Evolutionary conservation across 805 yeast genomes (phyloP).

Genomic region (Suhomyces prunicola): DNA sequence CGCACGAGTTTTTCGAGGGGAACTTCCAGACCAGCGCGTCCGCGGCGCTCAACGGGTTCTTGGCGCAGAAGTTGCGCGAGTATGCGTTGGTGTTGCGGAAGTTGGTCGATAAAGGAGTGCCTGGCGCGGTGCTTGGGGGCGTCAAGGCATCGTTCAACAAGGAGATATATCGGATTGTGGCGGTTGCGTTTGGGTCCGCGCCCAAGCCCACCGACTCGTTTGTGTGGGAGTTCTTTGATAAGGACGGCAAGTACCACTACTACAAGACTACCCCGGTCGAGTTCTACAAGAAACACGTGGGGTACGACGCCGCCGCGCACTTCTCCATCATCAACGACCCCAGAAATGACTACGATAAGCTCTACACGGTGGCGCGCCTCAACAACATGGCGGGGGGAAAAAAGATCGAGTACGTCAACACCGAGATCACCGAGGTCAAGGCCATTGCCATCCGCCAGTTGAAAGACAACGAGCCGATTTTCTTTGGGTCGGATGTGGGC

Average conservation of each 20-base stretch:
- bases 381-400: conserved; percentile 73
- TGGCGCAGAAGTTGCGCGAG: conserved; percentile 72
- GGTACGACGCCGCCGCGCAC: conserved; percentile 47
- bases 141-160: conserved; percentile 46
- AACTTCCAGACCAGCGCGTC: conserved; percentile 56
- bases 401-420: conserved; percentile 68
- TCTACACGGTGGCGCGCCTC: conserved; percentile 69
- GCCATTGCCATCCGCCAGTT: conserved; percentile 63
- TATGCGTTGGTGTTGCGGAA: conserved; percentile 69
- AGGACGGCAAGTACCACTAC: conserved; percentile 56
- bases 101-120: conserved; percentile 40
- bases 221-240: conserved; percentile 73
- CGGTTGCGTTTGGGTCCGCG: conserved; percentile 73
- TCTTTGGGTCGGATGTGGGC: conserved; percentile 90
- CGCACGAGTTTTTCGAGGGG: conserved; percentile 72
- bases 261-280: conserved; percentile 61
- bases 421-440: conserved; percentile 57
- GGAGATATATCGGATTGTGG: conserved; percentile 61
- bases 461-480: conserved; percentile 72
- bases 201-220: conserved; percentile 68
- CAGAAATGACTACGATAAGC: conserved; percentile 61
- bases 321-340: conserved; percentile 82
- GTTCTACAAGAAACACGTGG: conserved; percentile 56
- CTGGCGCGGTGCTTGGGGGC: conserved; percentile 33
- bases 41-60: conserved; percentile 51